Evolutionary conservation across 2,329 filamentous ascomycete species (phyloP), one percentile per base, ranked within the genome.

Genomic region (Penicillium sp.): DNA sequence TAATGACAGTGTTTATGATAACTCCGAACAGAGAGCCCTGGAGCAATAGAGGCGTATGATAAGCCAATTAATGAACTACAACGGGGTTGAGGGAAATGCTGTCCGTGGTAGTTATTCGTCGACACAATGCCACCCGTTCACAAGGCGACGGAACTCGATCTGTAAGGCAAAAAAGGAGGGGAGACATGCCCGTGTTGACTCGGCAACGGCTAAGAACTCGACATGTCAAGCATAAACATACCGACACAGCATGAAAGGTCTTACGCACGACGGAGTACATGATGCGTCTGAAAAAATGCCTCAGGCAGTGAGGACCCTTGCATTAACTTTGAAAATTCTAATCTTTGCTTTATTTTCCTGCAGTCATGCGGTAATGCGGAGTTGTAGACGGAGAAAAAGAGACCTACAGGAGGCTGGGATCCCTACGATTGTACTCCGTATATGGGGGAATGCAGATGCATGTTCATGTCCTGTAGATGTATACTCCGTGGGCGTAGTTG

Each of bases 311-410:
- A 36, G 8, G 28, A 51, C 58, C 42, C 51, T 54, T 55, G 44
- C 53, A 46, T 46, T 26, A 41, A 53, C 35, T 30, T 50, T 55
- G 47, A 38, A 41, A 44, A 59, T 54, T 57, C 44, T 17, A 28
- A 53, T 45, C 14, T 49, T 40, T 43, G 22, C 44, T 57, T 33
- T 45, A 12, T 31, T 41, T 54, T 35, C 19, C 46, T 55, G 53
- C 51, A 42, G 40, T 55, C 52, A 11, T 38, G 47, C 38, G 44
- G 43, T 55, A 54, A 11, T 38, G 47, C 38, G 44, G 43, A 46
- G 57, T 61, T 22, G 31, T 43, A 62, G 50, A 50, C 58, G 58
- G 58, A 59, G 56, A 59, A 55, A 58, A 55, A 59, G 45, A 54
- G 42, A 62, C 58, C 36, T 53, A 61, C 56, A 38, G 51, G 56